Evolutionary conservation across 2,329 filamentous ascomycete species (phyloP).

Genomic region (Colletotrichum sp.): DNA sequence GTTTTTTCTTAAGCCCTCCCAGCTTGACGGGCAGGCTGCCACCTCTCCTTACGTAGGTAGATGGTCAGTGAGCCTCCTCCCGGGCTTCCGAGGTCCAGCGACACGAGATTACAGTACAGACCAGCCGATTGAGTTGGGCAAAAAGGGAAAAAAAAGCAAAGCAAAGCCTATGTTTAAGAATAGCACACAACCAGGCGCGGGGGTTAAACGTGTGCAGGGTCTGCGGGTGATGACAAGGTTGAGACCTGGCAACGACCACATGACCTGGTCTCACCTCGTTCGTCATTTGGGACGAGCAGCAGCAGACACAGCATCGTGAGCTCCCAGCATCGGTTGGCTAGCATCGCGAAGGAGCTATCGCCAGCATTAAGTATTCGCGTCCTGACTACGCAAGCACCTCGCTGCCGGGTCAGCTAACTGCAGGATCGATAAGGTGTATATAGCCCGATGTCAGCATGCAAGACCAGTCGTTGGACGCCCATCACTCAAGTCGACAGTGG

Average conservation of each 20-base stretch:
- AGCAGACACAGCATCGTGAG: not conserved
- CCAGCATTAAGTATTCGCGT: not conserved
- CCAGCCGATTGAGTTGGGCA: not conserved
- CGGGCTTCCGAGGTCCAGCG: not conserved
- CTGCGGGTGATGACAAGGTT: not conserved
- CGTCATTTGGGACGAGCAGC: not conserved
- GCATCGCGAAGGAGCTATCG: not conserved
- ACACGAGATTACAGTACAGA: not conserved
- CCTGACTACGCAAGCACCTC: not conserved
- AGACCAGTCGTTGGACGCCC: not conserved
- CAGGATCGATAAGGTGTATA: not conserved
- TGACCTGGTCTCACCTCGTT: constrained; percentile 1
- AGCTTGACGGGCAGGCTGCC: not conserved
- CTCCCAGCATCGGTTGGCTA: not conserved
- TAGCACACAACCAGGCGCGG: not conserved
- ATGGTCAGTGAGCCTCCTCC: not conserved
- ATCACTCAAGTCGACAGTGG: not conserved
- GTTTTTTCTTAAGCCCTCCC: not conserved
- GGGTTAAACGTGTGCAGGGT: not conserved
- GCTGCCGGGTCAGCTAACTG: not conserved
- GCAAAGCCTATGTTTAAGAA: not conserved
- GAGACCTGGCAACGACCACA: not conserved
- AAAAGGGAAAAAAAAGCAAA: not conserved
- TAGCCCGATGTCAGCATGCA: not conserved
- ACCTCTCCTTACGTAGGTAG: not conserved